Percentiles rank a stretch among this genome's conserved stretches.
phyloP scores from a whole-genome alignment of 2,329 filamentous ascomycete genomes.

The Hymenoscyphus occultus region DNA sequence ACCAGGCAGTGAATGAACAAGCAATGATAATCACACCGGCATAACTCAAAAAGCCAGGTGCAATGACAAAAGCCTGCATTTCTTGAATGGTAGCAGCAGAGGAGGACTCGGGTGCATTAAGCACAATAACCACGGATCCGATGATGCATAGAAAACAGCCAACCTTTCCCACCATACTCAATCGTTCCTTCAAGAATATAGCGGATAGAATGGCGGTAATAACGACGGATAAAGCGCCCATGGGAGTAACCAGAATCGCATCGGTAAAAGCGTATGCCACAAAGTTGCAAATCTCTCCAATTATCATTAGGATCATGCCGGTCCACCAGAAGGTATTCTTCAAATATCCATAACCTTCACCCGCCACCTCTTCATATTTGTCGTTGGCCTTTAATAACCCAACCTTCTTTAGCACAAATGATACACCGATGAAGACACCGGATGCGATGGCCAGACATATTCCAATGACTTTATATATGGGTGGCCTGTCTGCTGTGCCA shows the following conservation, averaged over 20 bases:
- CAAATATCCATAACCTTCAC: constrained; percentile 95
- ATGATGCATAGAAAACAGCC: constrained; percentile 94
- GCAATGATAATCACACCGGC: constrained; percentile 78
- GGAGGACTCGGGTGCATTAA: constrained; percentile 86
- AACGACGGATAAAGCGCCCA: constrained; percentile 89
- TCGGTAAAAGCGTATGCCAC: constrained; percentile 96
- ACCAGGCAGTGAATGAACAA: constrained; percentile 69
- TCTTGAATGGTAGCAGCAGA: constrained; percentile 85
- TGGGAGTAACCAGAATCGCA: constrained; percentile 88
- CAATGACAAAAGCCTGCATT: constrained; percentile 84
- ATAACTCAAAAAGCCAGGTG: constrained; percentile 83
- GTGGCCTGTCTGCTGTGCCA: constrained; percentile 26
- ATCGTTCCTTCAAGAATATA: constrained; percentile 90
- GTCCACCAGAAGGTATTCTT: constrained; percentile 95
- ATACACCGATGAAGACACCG: constrained; percentile 88
- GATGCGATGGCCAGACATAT: constrained; percentile 83
- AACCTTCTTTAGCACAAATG: constrained; percentile 93
- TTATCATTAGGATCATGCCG: constrained; percentile 95
- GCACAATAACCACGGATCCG: constrained; percentile 86
- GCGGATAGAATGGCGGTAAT: constrained; percentile 87
- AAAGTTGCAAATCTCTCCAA: constrained; percentile 96
- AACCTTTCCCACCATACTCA: constrained; percentile 95
- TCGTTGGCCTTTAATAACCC: constrained; percentile 88
- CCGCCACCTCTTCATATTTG: constrained; percentile 94
- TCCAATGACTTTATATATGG: constrained; percentile 77